These are phyloP conservation scores for Mycena olivaceomarginata DNA, from an alignment of 768 basidiomycete genomes.

Conservation along the genomic window DNA sequence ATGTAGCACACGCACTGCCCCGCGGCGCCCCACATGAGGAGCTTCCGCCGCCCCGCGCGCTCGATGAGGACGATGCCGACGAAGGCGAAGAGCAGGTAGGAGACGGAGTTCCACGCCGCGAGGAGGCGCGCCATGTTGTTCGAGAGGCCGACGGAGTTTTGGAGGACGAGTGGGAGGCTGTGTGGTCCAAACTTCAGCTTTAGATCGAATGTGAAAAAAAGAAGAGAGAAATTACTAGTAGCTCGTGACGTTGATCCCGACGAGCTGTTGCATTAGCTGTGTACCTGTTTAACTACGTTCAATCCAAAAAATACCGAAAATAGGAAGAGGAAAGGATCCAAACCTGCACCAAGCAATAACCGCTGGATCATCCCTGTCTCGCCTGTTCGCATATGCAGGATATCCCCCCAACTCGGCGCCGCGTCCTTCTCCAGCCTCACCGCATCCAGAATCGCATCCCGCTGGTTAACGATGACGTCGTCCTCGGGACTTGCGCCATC, in stretches of 20 bases:
- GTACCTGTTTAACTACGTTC: conserved; percentile 55
- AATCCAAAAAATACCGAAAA: background rate
- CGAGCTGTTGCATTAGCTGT: conserved; percentile 73
- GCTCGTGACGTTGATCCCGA: conserved; percentile 71
- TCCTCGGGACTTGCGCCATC: conserved; percentile 57
- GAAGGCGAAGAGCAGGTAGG: conserved; percentile 70
- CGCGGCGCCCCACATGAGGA: conserved; percentile 74
- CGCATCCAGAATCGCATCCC: conserved; percentile 65
- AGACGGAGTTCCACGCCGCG: conserved; percentile 71
- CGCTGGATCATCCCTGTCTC: conserved; percentile 68
- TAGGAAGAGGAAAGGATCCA: conserved; percentile 15
- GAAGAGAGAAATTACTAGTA: conserved; percentile 63
- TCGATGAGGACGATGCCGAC: conserved; percentile 67
- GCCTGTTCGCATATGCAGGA: conserved; percentile 62
- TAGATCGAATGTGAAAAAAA: background rate
- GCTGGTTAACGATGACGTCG: conserved; percentile 60
- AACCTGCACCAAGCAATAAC: conserved; percentile 65
- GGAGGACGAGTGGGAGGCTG: conserved; percentile 68
- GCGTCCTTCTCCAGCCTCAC: conserved; percentile 64
- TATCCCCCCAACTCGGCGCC: conserved; percentile 63
- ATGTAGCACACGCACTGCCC: conserved; percentile 69
- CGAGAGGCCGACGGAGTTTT: conserved; percentile 71
- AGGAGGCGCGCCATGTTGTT: conserved; percentile 69
- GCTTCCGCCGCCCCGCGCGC: conserved; percentile 66
- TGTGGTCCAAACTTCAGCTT: background rate